Base-by-base conservation (phyloP, 345 rosid species). In the Microcos paniculata region DNA sequence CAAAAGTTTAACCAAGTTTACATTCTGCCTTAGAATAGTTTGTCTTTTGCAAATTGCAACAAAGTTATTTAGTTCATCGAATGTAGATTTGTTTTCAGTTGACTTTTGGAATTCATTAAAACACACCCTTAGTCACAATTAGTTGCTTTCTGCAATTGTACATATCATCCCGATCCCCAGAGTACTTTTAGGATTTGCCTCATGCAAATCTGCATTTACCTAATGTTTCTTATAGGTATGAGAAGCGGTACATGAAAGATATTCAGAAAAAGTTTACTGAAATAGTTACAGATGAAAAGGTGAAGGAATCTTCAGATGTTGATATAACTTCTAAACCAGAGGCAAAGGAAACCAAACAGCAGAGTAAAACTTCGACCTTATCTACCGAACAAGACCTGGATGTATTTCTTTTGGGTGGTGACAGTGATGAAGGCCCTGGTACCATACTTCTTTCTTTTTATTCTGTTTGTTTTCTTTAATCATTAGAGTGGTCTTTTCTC, bases 341-440 rank as follows among this genome's bases (percentile, higher is more conserved):
- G 63, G 71, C 48, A 9, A 79, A 73, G 68, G 80, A 82, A 72
- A 69, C 80, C 14, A 79, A 76, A 46, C 51, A 62, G 78, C 73
- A 68, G 46, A 77, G 53, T 75, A 89, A 83, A 82, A 62, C 80
- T 43, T 79, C 87, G 52, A 62, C 80, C 35, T 61, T 81, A 14
- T 70, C 85, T 40, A 28, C 75, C 18, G 91, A 90, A 71, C 83
- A 86, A 73, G 94, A 88, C 71, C 85, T 88, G 80, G 94, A 88
- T 72, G 76, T 70, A 62, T 90, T 90, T 81, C 94, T 90, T 63
- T 68, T 88, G 71, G 91, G 94, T 77, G 91, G 80, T 78, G 91
- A 90, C 62, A 87, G 88, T 80, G 94, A 90, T 62, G 94, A 81
- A 24, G 88, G 81, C 30, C 85, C 78, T 70, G 91, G 91, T 90